Evolutionary conservation across 495 filamentous ascomycete species (phyloP).

Genomic region (Neurospora sp.): DNA sequence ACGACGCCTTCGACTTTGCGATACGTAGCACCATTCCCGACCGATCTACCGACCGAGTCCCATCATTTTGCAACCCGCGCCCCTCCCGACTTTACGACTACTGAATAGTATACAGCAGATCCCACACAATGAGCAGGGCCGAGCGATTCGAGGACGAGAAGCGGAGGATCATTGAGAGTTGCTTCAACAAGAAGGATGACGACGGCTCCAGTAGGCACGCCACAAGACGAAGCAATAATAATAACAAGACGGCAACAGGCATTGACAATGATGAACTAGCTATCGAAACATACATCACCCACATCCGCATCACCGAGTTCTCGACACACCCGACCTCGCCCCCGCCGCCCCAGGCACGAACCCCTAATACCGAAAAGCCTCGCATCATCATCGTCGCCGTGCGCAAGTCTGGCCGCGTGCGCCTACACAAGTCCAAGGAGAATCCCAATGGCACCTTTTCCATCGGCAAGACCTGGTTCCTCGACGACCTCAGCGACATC

Average conservation of each 20-base stretch:
- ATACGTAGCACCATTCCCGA: neutral
- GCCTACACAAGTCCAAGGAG: slow-evolving; percentile 93
- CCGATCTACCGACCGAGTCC: neutral
- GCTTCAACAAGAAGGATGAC: slow-evolving; percentile 77
- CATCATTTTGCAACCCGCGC: neutral
- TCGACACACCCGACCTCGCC: slow-evolving; percentile 73
- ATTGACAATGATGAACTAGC: slow-evolving; percentile 8
- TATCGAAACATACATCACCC: slow-evolving; percentile 93
- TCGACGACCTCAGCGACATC: slow-evolving; percentile 75
- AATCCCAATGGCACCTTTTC: slow-evolving; percentile 90
- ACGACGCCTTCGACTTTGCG: neutral
- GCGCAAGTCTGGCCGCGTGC: slow-evolving; percentile 80
- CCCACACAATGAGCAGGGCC: slow-evolving; percentile 39
- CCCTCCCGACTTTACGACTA: neutral
- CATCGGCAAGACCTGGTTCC: slow-evolving; percentile 94
- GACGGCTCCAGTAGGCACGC: slow-evolving; percentile 63
- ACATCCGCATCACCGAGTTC: slow-evolving; percentile 84
- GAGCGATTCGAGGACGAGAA: slow-evolving; percentile 96
- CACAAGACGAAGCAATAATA: neutral
- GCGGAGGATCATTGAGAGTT: slow-evolving; percentile 80
- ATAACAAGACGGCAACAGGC: neutral
- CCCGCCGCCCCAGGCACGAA: slow-evolving; percentile 58
- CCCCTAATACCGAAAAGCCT: slow-evolving; percentile 68
- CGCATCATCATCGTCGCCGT: slow-evolving; percentile 88
- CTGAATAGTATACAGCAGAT: neutral